Conservation (phyloP, 2,329 filamentous ascomycete genomes). For the Colletotrichum somersetense region DNA sequence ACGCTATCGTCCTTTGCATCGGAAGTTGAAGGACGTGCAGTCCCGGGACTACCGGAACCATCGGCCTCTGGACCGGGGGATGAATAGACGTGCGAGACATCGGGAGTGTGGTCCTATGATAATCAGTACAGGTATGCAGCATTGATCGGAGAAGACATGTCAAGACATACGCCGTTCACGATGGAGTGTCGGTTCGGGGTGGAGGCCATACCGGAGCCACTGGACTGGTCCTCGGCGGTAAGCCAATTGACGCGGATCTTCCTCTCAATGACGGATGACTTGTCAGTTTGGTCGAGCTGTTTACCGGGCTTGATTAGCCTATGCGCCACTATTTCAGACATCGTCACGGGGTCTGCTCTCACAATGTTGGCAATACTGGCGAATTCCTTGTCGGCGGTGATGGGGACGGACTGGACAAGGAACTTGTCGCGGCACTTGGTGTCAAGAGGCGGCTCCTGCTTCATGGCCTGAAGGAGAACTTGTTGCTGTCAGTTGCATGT, state of each 20-base stretch:
- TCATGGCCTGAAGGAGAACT: slow-evolving; percentile 99
- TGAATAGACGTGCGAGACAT: slow-evolving; percentile 59
- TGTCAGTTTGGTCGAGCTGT: slow-evolving; percentile 85
- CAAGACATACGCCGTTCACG: slow-evolving; percentile 50
- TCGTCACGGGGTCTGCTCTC: slow-evolving; percentile 42
- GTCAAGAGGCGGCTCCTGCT: slow-evolving; percentile 87
- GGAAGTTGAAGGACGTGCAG: slow-evolving; percentile 49
- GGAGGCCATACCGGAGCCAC: slow-evolving; percentile 43
- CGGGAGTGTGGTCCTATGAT: slow-evolving; percentile 58
- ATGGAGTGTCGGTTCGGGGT: slow-evolving; percentile 59
- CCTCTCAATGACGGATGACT: slow-evolving; percentile 85
- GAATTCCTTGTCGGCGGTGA: slow-evolving; percentile 87
- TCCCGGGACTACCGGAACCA: slow-evolving; percentile 48
- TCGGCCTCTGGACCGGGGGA: slow-evolving; percentile 55
- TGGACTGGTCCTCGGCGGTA: slow-evolving; percentile 65
- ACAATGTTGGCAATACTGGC: slow-evolving; percentile 71
- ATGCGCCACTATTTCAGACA: slow-evolving; percentile 13
- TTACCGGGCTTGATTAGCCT: slow-evolving; percentile 35
- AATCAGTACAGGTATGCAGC: slow-evolving; percentile 13
- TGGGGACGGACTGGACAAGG: slow-evolving; percentile 90
- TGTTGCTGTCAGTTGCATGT: slow-evolving; percentile 44
- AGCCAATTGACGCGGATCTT: slow-evolving; percentile 96
- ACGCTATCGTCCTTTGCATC: slow-evolving; percentile 50
- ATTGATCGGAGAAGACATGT: not conserved
- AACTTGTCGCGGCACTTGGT: slow-evolving; percentile 98